Conservation (phyloP, 2,329 filamentous ascomycete species). For the Aspergillus eucalypticola region DNA sequence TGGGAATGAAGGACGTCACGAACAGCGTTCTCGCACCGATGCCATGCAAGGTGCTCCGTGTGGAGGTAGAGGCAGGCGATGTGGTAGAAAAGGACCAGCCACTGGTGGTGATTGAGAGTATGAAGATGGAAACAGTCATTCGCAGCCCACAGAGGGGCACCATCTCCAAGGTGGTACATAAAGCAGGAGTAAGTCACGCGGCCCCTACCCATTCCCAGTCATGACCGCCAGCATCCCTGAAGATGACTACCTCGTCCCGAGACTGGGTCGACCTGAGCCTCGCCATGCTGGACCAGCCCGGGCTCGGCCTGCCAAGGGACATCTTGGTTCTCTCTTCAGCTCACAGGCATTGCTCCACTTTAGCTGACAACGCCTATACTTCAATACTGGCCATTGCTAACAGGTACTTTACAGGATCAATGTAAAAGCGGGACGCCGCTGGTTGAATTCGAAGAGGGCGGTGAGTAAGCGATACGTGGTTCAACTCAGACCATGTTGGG, state of each 20-base stretch:
- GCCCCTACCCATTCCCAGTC: conserved; percentile 6
- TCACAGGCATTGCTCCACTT: conserved; percentile 11
- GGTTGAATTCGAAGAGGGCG: conserved; percentile 64
- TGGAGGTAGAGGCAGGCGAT: conserved; percentile 82
- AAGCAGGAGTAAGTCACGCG: conserved; percentile 64
- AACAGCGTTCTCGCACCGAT: conserved; percentile 90
- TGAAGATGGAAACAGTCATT: conserved; percentile 89
- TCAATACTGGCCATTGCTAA: conserved; percentile 23
- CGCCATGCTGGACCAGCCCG: conserved; percentile 3
- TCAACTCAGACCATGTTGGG: neutral
- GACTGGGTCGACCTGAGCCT: neutral
- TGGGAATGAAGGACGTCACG: conserved; percentile 75
- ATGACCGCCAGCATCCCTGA: conserved; percentile 3
- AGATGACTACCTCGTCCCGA: neutral
- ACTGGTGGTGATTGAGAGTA: conserved; percentile 86
- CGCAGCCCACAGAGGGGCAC: conserved; percentile 72
- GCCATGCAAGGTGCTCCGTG: conserved; percentile 93
- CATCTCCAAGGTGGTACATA: conserved; percentile 71
- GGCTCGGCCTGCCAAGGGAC: conserved; percentile 1
- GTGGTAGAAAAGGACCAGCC: conserved; percentile 81
- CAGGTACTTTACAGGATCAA: conserved; percentile 59
- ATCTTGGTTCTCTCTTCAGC: neutral
- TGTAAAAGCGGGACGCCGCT: conserved; percentile 75
- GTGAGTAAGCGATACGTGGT: conserved; percentile 8
- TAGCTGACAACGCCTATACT: neutral